Conservation (phyloP, 2,329 filamentous ascomycete genomes). For the Apiospora aurea region DNA sequence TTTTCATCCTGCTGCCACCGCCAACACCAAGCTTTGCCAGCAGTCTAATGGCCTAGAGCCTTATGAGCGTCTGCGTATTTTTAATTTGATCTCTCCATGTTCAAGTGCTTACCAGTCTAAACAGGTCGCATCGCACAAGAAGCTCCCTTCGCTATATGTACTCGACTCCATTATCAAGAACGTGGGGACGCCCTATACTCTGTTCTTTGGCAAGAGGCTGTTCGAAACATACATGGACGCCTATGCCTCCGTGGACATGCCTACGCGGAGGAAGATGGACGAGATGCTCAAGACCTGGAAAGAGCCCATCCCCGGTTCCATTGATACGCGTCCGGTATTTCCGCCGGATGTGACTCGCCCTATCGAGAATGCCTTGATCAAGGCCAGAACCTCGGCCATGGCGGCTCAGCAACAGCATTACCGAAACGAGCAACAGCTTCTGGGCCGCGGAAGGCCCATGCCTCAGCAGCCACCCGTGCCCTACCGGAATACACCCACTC, state of each 20-base stretch:
- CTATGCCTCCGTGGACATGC: conserved; percentile 85
- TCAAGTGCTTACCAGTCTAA: conserved; percentile 46
- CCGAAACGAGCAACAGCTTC: conserved; percentile 62
- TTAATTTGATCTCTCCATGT: background rate
- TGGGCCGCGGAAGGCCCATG: conserved; percentile 57
- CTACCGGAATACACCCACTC: conserved; percentile 78
- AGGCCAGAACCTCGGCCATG: conserved; percentile 70
- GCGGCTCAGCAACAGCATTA: conserved; percentile 64
- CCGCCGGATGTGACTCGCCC: conserved; percentile 83
- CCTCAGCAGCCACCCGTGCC: conserved; percentile 56
- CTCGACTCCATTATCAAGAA: conserved; percentile 99
- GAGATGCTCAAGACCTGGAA: conserved; percentile 99
- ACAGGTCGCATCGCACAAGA: conserved; percentile 86
- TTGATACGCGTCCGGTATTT: conserved; percentile 93
- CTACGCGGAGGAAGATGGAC: conserved; percentile 89
- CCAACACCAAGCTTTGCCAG: background rate
- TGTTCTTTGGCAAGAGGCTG: conserved; percentile 91
- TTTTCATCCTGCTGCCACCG: background rate
- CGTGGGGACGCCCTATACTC: conserved; percentile 94
- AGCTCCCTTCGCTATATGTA: conserved; percentile 94
- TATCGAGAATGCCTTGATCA: conserved; percentile 94
- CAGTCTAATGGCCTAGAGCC: background rate
- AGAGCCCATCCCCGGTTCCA: conserved; percentile 90
- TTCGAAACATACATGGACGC: conserved; percentile 97
- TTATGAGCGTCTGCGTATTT: background rate